Percentiles rank a stretch among this genome's conserved stretches.
Conservation (phyloP, 2,329 filamentous ascomycete genomes). For the Arthrinium phaeospermum region DNA sequence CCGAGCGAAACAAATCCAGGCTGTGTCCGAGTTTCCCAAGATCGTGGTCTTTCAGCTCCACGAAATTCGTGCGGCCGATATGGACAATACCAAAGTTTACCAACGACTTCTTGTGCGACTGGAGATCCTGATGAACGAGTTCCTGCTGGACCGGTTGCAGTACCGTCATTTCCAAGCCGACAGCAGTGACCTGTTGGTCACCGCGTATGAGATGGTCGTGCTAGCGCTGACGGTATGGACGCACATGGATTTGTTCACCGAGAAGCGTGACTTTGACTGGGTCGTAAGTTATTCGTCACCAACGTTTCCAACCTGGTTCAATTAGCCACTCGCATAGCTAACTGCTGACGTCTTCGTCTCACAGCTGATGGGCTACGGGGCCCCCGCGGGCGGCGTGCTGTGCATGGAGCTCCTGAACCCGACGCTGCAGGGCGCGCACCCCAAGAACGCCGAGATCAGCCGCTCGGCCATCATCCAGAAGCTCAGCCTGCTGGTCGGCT, state of each 20-base stretch:
- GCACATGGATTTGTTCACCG: slow-evolving; percentile 50
- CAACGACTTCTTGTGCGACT: slow-evolving; percentile 53
- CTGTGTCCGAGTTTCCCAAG: slow-evolving; percentile 42
- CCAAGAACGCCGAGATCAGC: slow-evolving; percentile 43
- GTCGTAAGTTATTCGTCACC: slow-evolving; percentile 46
- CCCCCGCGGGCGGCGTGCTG: slow-evolving; percentile 55
- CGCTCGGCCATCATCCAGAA: slow-evolving; percentile 57
- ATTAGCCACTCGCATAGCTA: too few species aligned
- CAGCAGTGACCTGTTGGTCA: slow-evolving; percentile 47
- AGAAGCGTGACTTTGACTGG: slow-evolving; percentile 55
- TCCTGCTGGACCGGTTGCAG: slow-evolving; percentile 63
- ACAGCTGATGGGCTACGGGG: slow-evolving; percentile 58
- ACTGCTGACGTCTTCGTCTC: too few species aligned
- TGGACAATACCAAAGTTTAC: slow-evolving; percentile 43
- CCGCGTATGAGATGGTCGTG: slow-evolving; percentile 54
- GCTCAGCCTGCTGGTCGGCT: slow-evolving; percentile 55
- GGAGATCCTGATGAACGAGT: slow-evolving; percentile 61
- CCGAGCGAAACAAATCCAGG: background rate
- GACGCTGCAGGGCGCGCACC: slow-evolving; percentile 42
- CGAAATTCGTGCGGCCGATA: slow-evolving; percentile 42
- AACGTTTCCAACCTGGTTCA: too few species aligned
- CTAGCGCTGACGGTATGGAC: slow-evolving; percentile 55
- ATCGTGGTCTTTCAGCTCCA: slow-evolving; percentile 46
- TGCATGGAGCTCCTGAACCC: slow-evolving; percentile 56
- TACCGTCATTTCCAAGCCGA: slow-evolving; percentile 48